Conservation (phyloP, 2,329 filamentous ascomycete species). For the Rasamsonia emersonii region DNA sequence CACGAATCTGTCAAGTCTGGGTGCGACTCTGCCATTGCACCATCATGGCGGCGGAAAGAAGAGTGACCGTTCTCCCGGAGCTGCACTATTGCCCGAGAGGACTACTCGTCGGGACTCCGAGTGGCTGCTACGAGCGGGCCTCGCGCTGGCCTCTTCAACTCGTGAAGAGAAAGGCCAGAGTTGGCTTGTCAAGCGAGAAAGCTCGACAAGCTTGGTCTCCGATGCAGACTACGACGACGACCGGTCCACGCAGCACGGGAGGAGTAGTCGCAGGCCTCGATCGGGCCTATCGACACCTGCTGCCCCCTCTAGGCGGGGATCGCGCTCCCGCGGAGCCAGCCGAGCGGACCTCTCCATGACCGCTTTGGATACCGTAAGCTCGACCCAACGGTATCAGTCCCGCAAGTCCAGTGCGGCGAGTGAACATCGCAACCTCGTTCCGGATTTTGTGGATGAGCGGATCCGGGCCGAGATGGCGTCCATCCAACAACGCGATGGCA, state of each 20-base stretch:
- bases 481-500: constrained; percentile 15
- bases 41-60: constrained; percentile 4
- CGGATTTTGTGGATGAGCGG: constrained; percentile 44
- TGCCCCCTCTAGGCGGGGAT: constrained; percentile 21
- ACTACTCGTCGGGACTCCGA: constrained; percentile 35
- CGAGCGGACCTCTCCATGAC: constrained; percentile 30
- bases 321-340: constrained; percentile 27
- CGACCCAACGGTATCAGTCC: constrained; percentile 8
- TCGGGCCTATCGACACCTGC: constrained; percentile 30
- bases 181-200: constrained; percentile 50
- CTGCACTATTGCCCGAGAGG: constrained; percentile 8
- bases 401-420: constrained; percentile 11
- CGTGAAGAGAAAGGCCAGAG: constrained; percentile 55
- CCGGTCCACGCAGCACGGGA: constrained; percentile 16
- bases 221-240: constrained; percentile 28
- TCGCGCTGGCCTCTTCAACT: constrained; percentile 48
- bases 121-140: constrained; percentile 52
- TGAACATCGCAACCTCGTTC: constrained; percentile 18
- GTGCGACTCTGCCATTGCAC: constrained; percentile 18
- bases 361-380: constrained; percentile 11
- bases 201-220: constrained; percentile 44
- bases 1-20: constrained; percentile 23
- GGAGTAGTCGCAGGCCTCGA: constrained; percentile 19
- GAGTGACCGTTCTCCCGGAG: constrained; percentile 1
- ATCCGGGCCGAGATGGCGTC: constrained; percentile 32